A percentile compares a stretch with the other conserved stretches of the same genome.
phyloP scores from a whole-genome alignment of 148 eudicot species.

The Rhododendron ovatum region DNA sequence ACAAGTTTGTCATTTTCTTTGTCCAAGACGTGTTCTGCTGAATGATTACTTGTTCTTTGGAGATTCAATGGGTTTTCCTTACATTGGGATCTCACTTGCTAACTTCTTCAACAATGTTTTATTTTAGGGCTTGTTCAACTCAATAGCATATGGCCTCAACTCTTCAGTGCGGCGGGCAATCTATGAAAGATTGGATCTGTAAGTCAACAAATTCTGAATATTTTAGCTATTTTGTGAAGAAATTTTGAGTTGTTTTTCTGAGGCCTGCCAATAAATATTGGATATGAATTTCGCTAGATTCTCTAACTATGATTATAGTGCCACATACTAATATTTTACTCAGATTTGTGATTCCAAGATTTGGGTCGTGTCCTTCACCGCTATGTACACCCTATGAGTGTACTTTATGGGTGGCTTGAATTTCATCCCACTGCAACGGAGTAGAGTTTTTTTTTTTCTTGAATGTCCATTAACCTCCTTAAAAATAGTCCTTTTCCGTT shows the following conservation, averaged over 20 bases:
- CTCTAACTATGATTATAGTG: neutral
- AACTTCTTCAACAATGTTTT: conserved; percentile 2
- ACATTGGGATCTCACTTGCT: conserved; percentile 2
- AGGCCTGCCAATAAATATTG: neutral
- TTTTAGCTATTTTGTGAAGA: neutral
- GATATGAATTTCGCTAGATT: neutral
- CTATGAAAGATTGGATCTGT: conserved; percentile 80
- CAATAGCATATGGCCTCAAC: conserved; percentile 94
- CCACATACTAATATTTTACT: neutral
- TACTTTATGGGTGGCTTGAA: neutral
- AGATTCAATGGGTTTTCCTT: neutral
- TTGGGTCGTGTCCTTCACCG: neutral
- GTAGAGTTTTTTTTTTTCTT: neutral
- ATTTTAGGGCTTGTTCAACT: conserved; percentile 84
- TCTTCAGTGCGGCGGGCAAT: conserved; percentile 81
- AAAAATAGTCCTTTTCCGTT: neutral
- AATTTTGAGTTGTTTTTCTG: neutral
- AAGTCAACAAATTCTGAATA: conserved; percentile 36
- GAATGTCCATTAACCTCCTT: neutral
- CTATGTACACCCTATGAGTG: neutral
- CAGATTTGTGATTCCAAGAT: neutral
- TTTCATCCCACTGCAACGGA: neutral
- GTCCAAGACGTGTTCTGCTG: neutral
- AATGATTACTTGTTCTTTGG: neutral
- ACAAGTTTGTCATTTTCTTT: neutral